Conservation (phyloP, 768 basidiomycete genomes). For the Trametes gibbosa region DNA sequence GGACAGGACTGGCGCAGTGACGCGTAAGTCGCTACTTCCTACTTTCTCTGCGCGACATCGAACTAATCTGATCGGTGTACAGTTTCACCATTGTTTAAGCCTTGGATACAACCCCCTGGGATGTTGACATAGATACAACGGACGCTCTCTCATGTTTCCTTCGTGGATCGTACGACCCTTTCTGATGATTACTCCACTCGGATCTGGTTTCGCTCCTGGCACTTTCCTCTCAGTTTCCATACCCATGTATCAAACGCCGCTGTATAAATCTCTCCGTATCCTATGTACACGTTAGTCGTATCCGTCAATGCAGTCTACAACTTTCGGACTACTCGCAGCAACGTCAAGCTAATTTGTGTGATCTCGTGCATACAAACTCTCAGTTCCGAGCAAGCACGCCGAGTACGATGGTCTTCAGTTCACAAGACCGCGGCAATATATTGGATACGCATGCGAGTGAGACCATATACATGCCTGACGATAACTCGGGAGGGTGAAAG, state of each 20-base stretch:
- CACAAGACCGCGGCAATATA: too few species aligned
- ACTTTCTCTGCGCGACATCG: too few species aligned
- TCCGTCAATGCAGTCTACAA: not conserved
- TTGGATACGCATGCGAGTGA: too few species aligned
- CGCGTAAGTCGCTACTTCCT: slow-evolving; percentile 44
- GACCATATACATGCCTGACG: too few species aligned
- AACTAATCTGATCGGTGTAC: too few species aligned
- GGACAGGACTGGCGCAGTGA: slow-evolving; percentile 55
- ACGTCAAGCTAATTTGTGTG: too few species aligned
- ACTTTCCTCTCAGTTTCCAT: not conserved
- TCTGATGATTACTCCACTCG: not conserved
- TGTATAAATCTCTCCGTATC: not conserved
- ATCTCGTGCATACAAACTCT: too few species aligned
- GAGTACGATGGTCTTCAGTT: too few species aligned
- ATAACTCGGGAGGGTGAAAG: too few species aligned
- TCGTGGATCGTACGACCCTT: not conserved
- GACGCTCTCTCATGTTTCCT: not conserved
- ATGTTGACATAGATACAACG: not conserved
- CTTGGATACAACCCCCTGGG: not conserved
- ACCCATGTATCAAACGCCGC: not conserved
- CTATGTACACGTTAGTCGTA: not conserved
- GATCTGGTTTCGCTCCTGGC: not conserved
- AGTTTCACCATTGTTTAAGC: slow-evolving; percentile 16
- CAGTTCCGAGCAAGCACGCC: too few species aligned
- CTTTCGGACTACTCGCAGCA: too few species aligned